phyloP scores from a whole-genome alignment of 192 early-diverging fungal genomes.

The Entomortierella parvispora region DNA sequence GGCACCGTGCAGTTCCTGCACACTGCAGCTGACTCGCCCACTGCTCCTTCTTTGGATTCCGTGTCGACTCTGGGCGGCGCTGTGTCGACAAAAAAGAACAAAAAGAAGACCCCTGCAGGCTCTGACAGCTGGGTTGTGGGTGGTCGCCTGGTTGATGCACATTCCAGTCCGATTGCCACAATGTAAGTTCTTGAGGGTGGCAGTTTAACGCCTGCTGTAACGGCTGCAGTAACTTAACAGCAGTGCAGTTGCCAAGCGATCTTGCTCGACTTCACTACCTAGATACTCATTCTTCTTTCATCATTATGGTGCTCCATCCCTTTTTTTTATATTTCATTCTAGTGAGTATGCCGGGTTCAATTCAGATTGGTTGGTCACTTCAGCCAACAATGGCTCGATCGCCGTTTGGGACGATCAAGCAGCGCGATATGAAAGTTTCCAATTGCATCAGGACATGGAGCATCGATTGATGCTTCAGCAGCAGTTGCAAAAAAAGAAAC shows the following conservation, averaged over 20 bases:
- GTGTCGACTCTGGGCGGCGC: not conserved
- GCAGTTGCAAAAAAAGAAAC: not conserved
- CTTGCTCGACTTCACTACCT: no score
- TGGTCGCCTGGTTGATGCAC: slow-evolving; percentile 26
- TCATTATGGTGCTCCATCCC: not conserved
- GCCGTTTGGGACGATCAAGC: slow-evolving; percentile 42
- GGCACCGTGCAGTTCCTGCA: slow-evolving; percentile 55
- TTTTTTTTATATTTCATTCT: no score
- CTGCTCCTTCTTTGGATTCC: slow-evolving; percentile 3
- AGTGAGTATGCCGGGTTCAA: slow-evolving; percentile 51
- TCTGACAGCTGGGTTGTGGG: slow-evolving; percentile 27
- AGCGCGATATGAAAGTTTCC: slow-evolving; percentile 19
- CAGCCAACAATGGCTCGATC: slow-evolving; percentile 29
- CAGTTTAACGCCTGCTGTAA: no score
- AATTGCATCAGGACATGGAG: not conserved
- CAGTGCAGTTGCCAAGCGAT: no score
- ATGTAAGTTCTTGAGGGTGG: no score
- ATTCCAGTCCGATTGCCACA: slow-evolving; percentile 24
- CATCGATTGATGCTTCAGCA: not conserved
- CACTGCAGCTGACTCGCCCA: slow-evolving; percentile 25
- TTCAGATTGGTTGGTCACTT: slow-evolving; percentile 32
- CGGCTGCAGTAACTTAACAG: no score
- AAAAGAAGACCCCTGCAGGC: slow-evolving; percentile 18
- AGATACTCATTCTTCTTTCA: not conserved
- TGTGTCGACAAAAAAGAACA: slow-evolving; percentile 19